Base-by-base conservation (phyloP, 2,329 filamentous ascomycete genomes). In the Cercospora citrullina region DNA sequence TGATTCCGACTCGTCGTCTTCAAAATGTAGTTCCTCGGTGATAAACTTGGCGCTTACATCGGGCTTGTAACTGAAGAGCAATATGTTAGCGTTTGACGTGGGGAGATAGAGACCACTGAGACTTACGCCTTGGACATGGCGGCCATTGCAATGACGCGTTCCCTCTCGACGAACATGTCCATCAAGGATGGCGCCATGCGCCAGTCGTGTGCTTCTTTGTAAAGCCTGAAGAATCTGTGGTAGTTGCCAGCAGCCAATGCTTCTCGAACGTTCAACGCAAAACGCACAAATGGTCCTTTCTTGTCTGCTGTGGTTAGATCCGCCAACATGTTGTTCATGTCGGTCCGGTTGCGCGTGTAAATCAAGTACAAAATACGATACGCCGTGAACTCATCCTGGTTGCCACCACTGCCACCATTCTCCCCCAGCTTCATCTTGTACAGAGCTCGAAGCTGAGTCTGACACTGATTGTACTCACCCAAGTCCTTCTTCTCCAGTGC, bases 381-480 rank as follows among this genome's bases (percentile, higher is more conserved):
- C 72, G 94, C 95, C 87, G 95, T 95, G 84, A 99, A 99, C 82
- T 99, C 95, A 83, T 92, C 90, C 78, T 92, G 89, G 81, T 94
- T 93, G 76, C 94, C 94, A 78, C 92, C 92, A 60, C 72, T 73
- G 33, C 65, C 68, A 59, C 72, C 72, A 81, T 94, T 93, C 77
- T 94, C 95, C 78, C 92, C 92, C 79, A 97, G 84, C 74, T 92
- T 91, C 83, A 92, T 88, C 80, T 88, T 88, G 82, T 99, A 98
- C 77, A 99, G 85, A 73, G 91, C 93, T 81, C 93, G 92, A 79
- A 99, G 86, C 84, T 99, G 95, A 77, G 95, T 98, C 85, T 99
- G 95, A 82, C 95, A 99, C 87, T 99, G 95, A 85, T 99, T 99
- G 95, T 99, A 99, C 95, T 99, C 95, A 99, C 95, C 94, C 85